phyloP scores from a whole-genome alignment of 345 rosid species.

The Luvunga scandens region DNA sequence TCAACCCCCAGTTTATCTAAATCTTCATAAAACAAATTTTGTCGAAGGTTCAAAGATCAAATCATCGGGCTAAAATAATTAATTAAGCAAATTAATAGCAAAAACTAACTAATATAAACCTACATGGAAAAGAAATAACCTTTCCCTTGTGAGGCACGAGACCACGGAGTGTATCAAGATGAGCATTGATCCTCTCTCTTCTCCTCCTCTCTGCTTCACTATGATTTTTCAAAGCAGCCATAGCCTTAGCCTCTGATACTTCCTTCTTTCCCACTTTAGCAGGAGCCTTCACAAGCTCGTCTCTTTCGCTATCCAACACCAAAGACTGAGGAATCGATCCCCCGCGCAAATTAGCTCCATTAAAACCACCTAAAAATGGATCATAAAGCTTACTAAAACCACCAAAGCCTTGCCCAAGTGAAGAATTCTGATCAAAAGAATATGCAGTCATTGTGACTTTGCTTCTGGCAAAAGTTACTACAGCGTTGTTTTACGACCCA shows the following conservation, averaged over 20 bases:
- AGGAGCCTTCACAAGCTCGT: slow-evolving; percentile 60
- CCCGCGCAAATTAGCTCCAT: slow-evolving; percentile 21
- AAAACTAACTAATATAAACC: not conserved
- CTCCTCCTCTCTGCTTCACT: slow-evolving; percentile 79
- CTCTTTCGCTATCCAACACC: slow-evolving; percentile 50
- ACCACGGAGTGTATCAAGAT: slow-evolving; percentile 58
- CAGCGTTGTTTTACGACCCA: slow-evolving; percentile 21
- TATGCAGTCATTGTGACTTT: slow-evolving; percentile 33
- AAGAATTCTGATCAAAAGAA: slow-evolving; percentile 28
- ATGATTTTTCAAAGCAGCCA: slow-evolving; percentile 62
- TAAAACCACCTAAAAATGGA: slow-evolving; percentile 29
- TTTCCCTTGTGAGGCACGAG: slow-evolving; percentile 55
- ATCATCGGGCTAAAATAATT: not conserved
- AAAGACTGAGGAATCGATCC: slow-evolving; percentile 42
- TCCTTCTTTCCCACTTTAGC: slow-evolving; percentile 44
- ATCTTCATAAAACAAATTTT: not conserved
- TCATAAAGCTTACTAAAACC: slow-evolving; percentile 23
- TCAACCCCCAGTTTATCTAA: not conserved
- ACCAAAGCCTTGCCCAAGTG: slow-evolving; percentile 28
- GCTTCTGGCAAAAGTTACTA: not conserved
- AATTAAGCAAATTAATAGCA: not conserved
- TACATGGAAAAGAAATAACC: slow-evolving; percentile 30
- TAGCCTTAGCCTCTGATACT: slow-evolving; percentile 44
- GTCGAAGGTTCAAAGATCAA: not conserved
- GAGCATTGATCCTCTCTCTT: slow-evolving; percentile 74